Percentiles rank a stretch among this genome's conserved stretches.
phyloP scores from a whole-genome alignment of 176 grass and related monocot genomes.

The Olyra latifolia region DNA sequence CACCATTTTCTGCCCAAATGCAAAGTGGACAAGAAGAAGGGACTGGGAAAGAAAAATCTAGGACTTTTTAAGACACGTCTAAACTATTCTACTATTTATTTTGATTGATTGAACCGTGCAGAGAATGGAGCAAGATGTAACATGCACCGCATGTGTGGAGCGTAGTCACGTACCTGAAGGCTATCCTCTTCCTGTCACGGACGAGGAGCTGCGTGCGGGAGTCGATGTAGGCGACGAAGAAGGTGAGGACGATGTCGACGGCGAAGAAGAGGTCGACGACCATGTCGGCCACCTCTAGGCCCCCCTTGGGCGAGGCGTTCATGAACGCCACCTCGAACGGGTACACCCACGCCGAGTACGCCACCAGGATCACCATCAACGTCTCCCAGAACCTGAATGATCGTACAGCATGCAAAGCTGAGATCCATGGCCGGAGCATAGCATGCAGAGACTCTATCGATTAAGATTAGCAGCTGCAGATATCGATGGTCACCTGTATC shows the following conservation, averaged over 20 bases:
- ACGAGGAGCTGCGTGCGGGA: constrained; percentile 78
- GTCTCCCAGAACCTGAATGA: constrained; percentile 81
- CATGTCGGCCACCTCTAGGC: constrained; percentile 68
- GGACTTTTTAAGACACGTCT: too few relatives aligned
- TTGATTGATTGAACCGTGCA: too few relatives aligned
- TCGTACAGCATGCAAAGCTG: neutral
- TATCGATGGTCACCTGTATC: constrained; percentile 60
- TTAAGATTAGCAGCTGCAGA: neutral
- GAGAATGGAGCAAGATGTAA: neutral
- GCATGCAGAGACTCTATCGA: neutral
- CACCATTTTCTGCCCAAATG: neutral
- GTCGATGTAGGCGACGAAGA: constrained; percentile 95
- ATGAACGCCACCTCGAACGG: constrained; percentile 98
- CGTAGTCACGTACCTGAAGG: constrained; percentile 45
- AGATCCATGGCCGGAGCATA: neutral
- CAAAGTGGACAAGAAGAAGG: neutral
- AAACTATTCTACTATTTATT: too few relatives aligned
- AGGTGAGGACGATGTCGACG: constrained; percentile 82
- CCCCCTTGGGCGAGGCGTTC: constrained; percentile 72
- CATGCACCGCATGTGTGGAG: neutral
- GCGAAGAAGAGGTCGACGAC: constrained; percentile 79
- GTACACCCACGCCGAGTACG: constrained; percentile 97
- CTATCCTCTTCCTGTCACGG: constrained; percentile 59
- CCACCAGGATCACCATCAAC: constrained; percentile 92
- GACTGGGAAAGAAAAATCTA: neutral